These are phyloP conservation scores for Hymenoscyphus occultus DNA, from an alignment of 2,329 filamentous ascomycete species.

Conservation along the genomic window DNA sequence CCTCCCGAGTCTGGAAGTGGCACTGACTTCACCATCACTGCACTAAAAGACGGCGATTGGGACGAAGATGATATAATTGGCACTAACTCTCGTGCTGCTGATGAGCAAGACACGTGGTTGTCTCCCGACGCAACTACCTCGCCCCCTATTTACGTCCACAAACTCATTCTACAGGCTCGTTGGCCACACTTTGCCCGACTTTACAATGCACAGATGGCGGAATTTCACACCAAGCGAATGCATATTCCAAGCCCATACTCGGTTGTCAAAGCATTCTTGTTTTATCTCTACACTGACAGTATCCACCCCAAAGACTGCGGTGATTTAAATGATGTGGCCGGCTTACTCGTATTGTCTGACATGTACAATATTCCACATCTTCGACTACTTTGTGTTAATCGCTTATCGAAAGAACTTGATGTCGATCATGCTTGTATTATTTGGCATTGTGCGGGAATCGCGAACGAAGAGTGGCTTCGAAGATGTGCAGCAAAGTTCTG, in stretches of 20 bases:
- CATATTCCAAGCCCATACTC: slow-evolving; percentile 96
- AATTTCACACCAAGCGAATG: slow-evolving; percentile 96
- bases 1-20: slow-evolving; percentile 80
- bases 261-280: slow-evolving; percentile 90
- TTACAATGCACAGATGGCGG: slow-evolving; percentile 91
- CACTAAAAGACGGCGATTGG: slow-evolving; percentile 70
- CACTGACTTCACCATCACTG: slow-evolving; percentile 88
- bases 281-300: slow-evolving; percentile 95
- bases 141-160: slow-evolving; percentile 87
- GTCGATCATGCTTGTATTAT: slow-evolving; percentile 93
- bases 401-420: slow-evolving; percentile 85
- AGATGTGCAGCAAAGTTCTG: slow-evolving; percentile 85
- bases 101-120: slow-evolving; percentile 50
- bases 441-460: slow-evolving; percentile 89
- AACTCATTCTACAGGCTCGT: slow-evolving; percentile 86
- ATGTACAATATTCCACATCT: slow-evolving; percentile 96
- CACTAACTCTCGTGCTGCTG: slow-evolving; percentile 45
- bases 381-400: slow-evolving; percentile 84
- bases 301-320: slow-evolving; percentile 62
- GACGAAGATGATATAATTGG: slow-evolving; percentile 60
- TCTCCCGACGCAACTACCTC: slow-evolving; percentile 65
- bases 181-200: slow-evolving; percentile 96
- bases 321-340: slow-evolving; percentile 80
- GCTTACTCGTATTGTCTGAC: slow-evolving; percentile 94
- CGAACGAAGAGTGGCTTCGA: slow-evolving; percentile 90